Evolutionary conservation across 805 yeast species (phyloP), one percentile per base, ranked within the genome.

Genomic region (Suhomyces xylopsoci): DNA sequence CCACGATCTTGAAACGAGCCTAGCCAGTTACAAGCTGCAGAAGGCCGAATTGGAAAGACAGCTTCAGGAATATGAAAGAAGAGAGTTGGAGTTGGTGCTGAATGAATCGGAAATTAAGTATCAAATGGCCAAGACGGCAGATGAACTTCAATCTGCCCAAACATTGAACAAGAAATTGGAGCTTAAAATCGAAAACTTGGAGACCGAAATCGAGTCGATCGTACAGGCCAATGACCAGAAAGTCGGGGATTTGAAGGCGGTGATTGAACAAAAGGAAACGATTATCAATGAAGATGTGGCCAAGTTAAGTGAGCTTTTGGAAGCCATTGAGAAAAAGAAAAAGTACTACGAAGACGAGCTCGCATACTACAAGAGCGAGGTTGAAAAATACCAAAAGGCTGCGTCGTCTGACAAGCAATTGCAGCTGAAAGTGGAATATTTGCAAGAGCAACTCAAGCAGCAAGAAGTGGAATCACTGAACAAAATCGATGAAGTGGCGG

Each of bases 401-500:
- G 24, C 53, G 30, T 62, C 44, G 9, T 41, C 46, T 10, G 48
- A 51, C 9, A 46, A 50, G 25, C 42, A 44, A 22, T 22, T 48
- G 15, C 44, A 25, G n/a, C 53, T 68, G 51, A 57, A 57, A 43
- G 51, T 53, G 2, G 51, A 47, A 6, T 57, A 48, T 22, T 59
- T 66, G 43, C 59, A 63, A 46, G 58, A 56, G n/a, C 70, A 69
- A 43, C 53, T 69, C 12, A 57, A 54, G 7, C 63, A 67, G 2
- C 74, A 77, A 26, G 85, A 83, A 51, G 65, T 66, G 25, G 81
- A 79, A 17, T 71, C 82, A 2, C 84, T 83, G 55, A 74, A 74
- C 52, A 79, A 81, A 60, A 68, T 86, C 38, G 82, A 83, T 55
- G 80, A 82, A 55, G 68, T 88, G 46, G 88, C 92, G 0, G 85